phyloP scores from a whole-genome alignment of 805 yeast genomes.

The Hanseniaspora osmophila region DNA sequence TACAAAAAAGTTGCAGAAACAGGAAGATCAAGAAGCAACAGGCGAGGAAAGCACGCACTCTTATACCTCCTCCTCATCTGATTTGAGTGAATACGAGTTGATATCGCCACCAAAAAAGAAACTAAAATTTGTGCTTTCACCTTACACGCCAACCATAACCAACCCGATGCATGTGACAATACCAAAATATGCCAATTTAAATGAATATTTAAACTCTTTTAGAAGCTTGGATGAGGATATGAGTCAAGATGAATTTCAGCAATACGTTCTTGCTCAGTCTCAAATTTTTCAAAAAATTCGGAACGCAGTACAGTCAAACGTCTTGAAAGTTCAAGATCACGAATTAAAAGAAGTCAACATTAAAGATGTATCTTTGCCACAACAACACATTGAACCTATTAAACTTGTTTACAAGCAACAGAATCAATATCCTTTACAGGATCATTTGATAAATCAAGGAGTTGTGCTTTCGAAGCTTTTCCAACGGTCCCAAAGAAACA shows the following conservation, averaged over 20 bases:
- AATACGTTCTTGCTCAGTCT: conserved; percentile 40
- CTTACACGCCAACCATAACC: conserved; percentile 36
- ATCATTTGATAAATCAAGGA: conserved; percentile 67
- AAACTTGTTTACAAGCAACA: conserved; percentile 22
- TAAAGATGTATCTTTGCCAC: conserved; percentile 27
- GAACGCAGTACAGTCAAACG: conserved; percentile 31
- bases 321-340: conserved; percentile 23
- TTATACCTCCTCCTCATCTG: conserved; percentile 7
- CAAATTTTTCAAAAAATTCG: conserved; percentile 29
- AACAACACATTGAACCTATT: conserved; percentile 38
- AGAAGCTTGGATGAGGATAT: conserved; percentile 43
- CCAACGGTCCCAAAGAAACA: conserved; percentile 47
- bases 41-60: neutral
- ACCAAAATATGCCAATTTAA: conserved; percentile 31
- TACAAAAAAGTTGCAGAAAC: neutral
- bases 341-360: conserved; percentile 5
- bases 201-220: conserved; percentile 38
- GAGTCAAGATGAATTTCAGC: conserved; percentile 43
- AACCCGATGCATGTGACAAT: conserved; percentile 44
- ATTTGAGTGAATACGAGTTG: conserved; percentile 10
- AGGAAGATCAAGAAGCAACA: neutral
- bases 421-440: conserved; percentile 41
- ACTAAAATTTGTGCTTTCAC: conserved; percentile 21
- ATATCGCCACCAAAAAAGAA: conserved; percentile 5
- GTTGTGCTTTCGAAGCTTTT: conserved; percentile 54